phyloP scores from a whole-genome alignment of 352 stramenopile genomes.

The Globisporangium cystogenes region DNA sequence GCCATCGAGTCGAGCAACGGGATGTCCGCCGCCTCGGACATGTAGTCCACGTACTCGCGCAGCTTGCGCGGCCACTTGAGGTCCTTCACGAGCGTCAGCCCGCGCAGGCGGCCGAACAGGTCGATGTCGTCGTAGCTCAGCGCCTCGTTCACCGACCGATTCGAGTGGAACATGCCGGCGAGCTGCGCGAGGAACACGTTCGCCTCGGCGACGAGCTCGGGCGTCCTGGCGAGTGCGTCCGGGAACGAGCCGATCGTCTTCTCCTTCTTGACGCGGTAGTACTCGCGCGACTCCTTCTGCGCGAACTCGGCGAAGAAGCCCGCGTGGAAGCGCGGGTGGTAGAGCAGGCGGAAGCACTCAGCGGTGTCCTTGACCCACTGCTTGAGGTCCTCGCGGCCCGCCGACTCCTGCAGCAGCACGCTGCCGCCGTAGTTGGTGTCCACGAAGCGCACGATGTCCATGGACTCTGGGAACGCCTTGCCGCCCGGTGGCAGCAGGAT shows the following conservation, averaged over 20 bases:
- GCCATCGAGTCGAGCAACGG: conserved; percentile 33
- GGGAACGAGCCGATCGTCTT: conserved; percentile 38
- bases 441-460: conserved; percentile 44
- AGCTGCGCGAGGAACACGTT: conserved; percentile 30
- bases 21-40: conserved; percentile 32
- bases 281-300: conserved; percentile 31
- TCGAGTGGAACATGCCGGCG: conserved; percentile 32
- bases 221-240: conserved; percentile 31
- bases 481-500: conserved; percentile 22
- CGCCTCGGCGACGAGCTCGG: conserved; percentile 27
- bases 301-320: conserved; percentile 40
- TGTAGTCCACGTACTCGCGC: conserved; percentile 36
- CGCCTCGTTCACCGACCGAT: conserved; percentile 33
- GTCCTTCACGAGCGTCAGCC: conserved; percentile 41
- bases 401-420: conserved; percentile 22
- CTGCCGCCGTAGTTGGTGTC: conserved; percentile 28
- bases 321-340: conserved; percentile 43
- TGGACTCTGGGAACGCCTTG: conserved; percentile 30
- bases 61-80: conserved; percentile 40
- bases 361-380: conserved; percentile 41
- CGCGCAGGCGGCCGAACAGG: conserved; percentile 36
- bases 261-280: conserved; percentile 56
- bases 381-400: conserved; percentile 32
- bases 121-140: conserved; percentile 57
- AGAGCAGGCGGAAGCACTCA: conserved; percentile 30